These are phyloP conservation scores for Lecanoromycetidae sp. DNA, from an alignment of 2,329 filamentous ascomycete species.

Conservation along the genomic window DNA sequence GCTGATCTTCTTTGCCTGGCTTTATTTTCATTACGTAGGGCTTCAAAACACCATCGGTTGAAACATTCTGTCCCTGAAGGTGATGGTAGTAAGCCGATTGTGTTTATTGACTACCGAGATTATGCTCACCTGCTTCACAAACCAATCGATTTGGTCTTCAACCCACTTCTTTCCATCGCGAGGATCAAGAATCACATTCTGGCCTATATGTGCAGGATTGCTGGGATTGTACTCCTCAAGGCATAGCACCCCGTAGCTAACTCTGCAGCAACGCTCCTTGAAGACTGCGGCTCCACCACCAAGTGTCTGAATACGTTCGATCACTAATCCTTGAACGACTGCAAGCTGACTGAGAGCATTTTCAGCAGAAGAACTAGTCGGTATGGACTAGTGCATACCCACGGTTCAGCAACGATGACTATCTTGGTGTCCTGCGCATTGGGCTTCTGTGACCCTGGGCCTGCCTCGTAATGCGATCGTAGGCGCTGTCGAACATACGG, in stretches of 20 bases:
- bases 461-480: constrained; percentile 20
- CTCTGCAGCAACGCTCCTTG: constrained; percentile 24
- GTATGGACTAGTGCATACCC: constrained; percentile 16
- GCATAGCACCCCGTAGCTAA: constrained; percentile 29
- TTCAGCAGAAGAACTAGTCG: too few species aligned
- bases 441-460: constrained; percentile 10
- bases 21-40: constrained; percentile 23
- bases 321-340: constrained; percentile 27
- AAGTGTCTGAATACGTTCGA: constrained; percentile 26
- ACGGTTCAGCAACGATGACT: constrained; percentile 26
- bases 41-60: constrained; percentile 20
- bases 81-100: neutral
- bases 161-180: constrained; percentile 26
- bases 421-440: constrained; percentile 22
- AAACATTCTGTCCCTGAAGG: constrained; percentile 14
- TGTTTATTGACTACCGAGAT: too few species aligned
- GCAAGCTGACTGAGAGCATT: constrained; percentile 14
- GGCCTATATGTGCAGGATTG: constrained; percentile 20
- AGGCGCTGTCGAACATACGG: constrained; percentile 24
- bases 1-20: constrained; percentile 18
- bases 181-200: constrained; percentile 23
- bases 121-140: constrained; percentile 24
- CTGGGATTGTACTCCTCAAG: constrained; percentile 24
- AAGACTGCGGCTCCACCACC: constrained; percentile 22
- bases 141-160: constrained; percentile 27